phyloP scores from a whole-genome alignment of 2,329 filamentous ascomycete species.

The Monilinia fructicola region DNA sequence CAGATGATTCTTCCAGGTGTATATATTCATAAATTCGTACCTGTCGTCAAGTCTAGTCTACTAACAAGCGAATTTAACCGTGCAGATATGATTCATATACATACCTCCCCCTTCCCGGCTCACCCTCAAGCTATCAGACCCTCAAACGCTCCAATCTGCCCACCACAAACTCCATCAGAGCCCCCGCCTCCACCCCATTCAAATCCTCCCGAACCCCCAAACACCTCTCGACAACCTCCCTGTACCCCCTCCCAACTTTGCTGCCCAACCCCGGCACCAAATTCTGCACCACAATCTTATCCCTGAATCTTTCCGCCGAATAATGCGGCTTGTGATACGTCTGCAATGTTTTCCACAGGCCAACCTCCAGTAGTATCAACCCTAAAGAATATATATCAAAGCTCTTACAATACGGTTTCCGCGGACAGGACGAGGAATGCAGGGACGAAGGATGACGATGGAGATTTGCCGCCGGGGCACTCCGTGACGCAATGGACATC shows the following conservation, averaged over 20 bases:
- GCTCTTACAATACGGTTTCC: slow-evolving; percentile 44
- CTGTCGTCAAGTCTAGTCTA: not conserved
- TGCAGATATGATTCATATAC: not conserved
- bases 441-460: slow-evolving; percentile 50
- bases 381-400: slow-evolving; percentile 50
- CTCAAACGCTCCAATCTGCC: slow-evolving; percentile 44
- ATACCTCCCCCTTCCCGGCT: not conserved
- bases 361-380: slow-evolving; percentile 51
- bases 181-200: slow-evolving; percentile 42
- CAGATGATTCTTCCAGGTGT: not conserved
- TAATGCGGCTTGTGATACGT: slow-evolving; percentile 47
- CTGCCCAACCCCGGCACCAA: slow-evolving; percentile 46
- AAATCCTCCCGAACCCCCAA: slow-evolving; percentile 44
- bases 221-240: slow-evolving; percentile 46
- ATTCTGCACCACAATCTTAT: slow-evolving; percentile 45
- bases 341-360: slow-evolving; percentile 47
- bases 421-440: slow-evolving; percentile 40
- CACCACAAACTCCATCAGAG: slow-evolving; percentile 47
- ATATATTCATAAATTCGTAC: slow-evolving; percentile 1
- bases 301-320: slow-evolving; percentile 46
- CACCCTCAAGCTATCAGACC: not conserved
- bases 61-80: not conserved
- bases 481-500: slow-evolving; percentile 44
- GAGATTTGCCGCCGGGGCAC: slow-evolving; percentile 44
- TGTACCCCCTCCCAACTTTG: slow-evolving; percentile 46